A percentile compares a stretch with the other conserved stretches of the same genome.
Evolutionary conservation across 257 asterid genomes (phyloP).

Genomic region (Solanum medicagineum): DNA sequence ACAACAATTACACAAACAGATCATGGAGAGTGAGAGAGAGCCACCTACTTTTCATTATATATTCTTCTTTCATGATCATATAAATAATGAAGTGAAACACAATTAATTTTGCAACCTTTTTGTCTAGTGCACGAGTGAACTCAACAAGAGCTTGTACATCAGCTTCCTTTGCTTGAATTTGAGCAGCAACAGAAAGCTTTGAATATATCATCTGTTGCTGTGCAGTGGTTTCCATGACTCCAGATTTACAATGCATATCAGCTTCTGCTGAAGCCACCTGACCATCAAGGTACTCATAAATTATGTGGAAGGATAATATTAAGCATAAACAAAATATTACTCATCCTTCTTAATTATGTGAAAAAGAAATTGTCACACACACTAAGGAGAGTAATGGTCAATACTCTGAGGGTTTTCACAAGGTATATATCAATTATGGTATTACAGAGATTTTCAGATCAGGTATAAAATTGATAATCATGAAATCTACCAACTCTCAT

Average conservation of each 20-base stretch:
- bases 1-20: background rate
- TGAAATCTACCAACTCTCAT: background rate
- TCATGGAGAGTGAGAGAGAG: background rate
- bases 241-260: conserved; percentile 22
- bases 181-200: conserved; percentile 29
- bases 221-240: conserved; percentile 20
- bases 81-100: background rate
- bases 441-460: background rate
- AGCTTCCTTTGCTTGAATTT: conserved; percentile 79
- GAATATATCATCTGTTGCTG: conserved; percentile 29
- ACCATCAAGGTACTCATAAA: background rate
- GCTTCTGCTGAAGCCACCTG: conserved; percentile 45
- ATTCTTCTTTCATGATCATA: background rate
- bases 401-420: background rate
- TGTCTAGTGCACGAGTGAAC: conserved; percentile 73
- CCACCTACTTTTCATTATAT: background rate
- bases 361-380: background rate
- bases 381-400: background rate
- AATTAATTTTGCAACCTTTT: conserved; percentile 39
- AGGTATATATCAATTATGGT: background rate
- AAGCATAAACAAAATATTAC: background rate
- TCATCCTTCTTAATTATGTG: background rate
- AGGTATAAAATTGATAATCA: background rate
- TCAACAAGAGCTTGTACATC: conserved; percentile 77
- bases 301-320: background rate